A percentile compares a stretch with the other conserved stretches of the same genome.
These are phyloP conservation scores for Kurtzmaniella quercitrusa DNA, from an alignment of 1,139 yeast genomes.

Conservation along the genomic window DNA sequence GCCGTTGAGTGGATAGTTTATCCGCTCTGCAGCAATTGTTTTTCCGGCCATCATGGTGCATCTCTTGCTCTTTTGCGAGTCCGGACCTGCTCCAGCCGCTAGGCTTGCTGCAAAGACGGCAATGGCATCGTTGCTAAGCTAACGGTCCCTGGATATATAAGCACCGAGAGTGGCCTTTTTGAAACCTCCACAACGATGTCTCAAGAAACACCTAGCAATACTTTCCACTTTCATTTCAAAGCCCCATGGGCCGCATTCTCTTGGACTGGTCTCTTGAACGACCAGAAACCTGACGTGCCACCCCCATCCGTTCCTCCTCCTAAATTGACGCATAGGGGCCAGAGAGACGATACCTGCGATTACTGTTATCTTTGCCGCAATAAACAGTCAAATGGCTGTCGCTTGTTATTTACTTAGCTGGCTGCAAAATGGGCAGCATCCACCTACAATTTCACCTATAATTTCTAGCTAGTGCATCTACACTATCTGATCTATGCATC, in stretches of 20 bases:
- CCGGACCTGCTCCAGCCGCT: background rate
- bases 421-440: background rate
- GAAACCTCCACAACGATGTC: background rate
- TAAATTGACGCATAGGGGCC: background rate
- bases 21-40: background rate
- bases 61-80: background rate
- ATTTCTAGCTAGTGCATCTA: too few species aligned
- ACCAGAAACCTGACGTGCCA: background rate
- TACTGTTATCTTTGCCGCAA: slow-evolving; percentile 2
- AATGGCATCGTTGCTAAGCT: background rate
- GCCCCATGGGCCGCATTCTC: background rate
- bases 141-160: background rate
- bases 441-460: background rate
- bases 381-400: background rate
- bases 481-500: too few species aligned
- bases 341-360: slow-evolving; percentile 1
- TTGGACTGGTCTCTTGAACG: background rate
- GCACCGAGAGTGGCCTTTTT: background rate
- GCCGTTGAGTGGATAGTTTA: background rate
- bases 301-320: background rate
- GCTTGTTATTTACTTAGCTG: slow-evolving; percentile 1
- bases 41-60: background rate
- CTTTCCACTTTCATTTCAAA: background rate
- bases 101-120: background rate
- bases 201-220: background rate